These are phyloP conservation scores for Penicillium pulvis DNA, from an alignment of 495 filamentous ascomycete genomes.

Conservation along the genomic window DNA sequence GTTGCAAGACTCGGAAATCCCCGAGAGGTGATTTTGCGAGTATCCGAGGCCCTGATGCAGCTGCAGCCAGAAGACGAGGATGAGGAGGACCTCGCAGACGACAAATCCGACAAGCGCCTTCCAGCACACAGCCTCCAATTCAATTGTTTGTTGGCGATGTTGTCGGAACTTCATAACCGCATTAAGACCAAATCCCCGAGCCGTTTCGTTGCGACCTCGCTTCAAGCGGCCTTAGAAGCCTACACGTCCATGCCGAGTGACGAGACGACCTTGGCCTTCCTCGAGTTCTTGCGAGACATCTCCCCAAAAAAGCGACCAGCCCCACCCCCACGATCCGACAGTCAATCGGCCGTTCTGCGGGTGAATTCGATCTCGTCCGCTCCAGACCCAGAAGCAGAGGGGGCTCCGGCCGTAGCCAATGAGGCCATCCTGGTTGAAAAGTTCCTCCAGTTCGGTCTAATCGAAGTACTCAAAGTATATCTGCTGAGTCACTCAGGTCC, in stretches of 20 bases:
- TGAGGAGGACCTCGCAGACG: slow-evolving; percentile 49
- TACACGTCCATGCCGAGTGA: slow-evolving; percentile 60
- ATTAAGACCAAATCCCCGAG: slow-evolving; percentile 91
- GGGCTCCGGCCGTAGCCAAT: slow-evolving; percentile 51
- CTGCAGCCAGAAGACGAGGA: slow-evolving; percentile 58
- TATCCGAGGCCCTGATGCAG: slow-evolving; percentile 69
- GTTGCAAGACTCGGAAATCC: slow-evolving; percentile 87
- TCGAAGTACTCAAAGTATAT: slow-evolving; percentile 83
- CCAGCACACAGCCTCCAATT: slow-evolving; percentile 58
- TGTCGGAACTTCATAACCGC: slow-evolving; percentile 80
- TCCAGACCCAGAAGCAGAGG: slow-evolving; percentile 80
- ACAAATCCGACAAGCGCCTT: slow-evolving; percentile 28
- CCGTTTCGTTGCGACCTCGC: slow-evolving; percentile 86
- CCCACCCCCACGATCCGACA: slow-evolving; percentile 68
- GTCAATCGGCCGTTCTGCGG: slow-evolving; percentile 46
- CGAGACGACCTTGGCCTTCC: slow-evolving; percentile 70
- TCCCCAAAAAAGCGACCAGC: slow-evolving; percentile 73
- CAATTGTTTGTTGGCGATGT: slow-evolving; percentile 74
- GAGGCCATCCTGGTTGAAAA: slow-evolving; percentile 60
- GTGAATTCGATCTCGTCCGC: slow-evolving; percentile 49
- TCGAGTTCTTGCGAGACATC: slow-evolving; percentile 74
- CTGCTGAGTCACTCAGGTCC: slow-evolving; percentile 56
- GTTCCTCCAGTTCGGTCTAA: slow-evolving; percentile 81
- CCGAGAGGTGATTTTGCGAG: slow-evolving; percentile 87
- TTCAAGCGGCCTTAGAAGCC: slow-evolving; percentile 72